Evolutionary conservation across 345 rosid genomes (phyloP).

Genomic region (sweet orange (Citrus sinensis)): DVS_A1.0 CM039163.1:51212501-51213000

Average conservation of each 20-base stretch:
- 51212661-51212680: slow-evolving; percentile 69
- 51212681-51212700: slow-evolving; percentile 67
- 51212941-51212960: neutral
- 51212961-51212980: no score
- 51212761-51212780: neutral
- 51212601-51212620: no score
- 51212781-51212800: neutral
- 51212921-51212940: neutral
- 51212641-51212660: slow-evolving; percentile 90
- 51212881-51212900: neutral
- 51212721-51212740: neutral
- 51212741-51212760: neutral
- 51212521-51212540: slow-evolving; percentile 80
- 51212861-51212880: neutral
- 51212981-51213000: no score
- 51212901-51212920: neutral
- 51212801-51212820: slow-evolving; percentile 2
- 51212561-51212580: neutral
- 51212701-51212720: slow-evolving; percentile 81
- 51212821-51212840: slow-evolving; percentile 4
- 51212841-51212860: neutral
- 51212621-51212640: slow-evolving; percentile 14
- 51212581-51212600: neutral
- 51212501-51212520: slow-evolving; percentile 57
- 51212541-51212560: neutral